phyloP scores from a whole-genome alignment of 441 rosid genomes.

The Kokia cookei region DNA sequence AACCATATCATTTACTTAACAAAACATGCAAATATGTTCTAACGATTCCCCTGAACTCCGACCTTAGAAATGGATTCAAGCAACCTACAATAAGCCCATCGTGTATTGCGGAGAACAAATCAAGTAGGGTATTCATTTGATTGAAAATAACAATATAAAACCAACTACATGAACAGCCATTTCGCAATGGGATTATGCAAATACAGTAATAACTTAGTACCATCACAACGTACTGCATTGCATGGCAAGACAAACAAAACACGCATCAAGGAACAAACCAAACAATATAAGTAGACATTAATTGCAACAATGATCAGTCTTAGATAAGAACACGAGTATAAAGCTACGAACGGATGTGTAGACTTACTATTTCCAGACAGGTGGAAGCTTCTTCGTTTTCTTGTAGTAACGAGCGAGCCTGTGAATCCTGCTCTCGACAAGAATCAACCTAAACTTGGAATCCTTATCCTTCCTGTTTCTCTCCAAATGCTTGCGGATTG shows the following conservation, averaged over 20 bases:
- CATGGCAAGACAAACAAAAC: not conserved
- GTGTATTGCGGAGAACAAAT: not conserved
- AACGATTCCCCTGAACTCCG: not conserved
- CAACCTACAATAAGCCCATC: not conserved
- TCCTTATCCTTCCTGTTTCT: conserved; percentile 74
- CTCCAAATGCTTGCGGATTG: conserved; percentile 65
- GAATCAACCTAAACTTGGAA: conserved; percentile 61
- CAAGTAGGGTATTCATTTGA: not conserved
- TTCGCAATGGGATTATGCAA: not conserved
- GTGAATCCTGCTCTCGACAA: conserved; percentile 74
- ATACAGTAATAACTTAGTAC: not conserved
- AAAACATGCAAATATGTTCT: not conserved
- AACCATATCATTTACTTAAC: not conserved
- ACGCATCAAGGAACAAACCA: not conserved
- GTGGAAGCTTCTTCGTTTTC: conserved; percentile 81
- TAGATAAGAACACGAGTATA: not conserved
- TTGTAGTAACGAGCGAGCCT: conserved; percentile 73
- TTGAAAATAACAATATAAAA: not conserved
- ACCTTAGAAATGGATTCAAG: not conserved
- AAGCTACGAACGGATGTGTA: not conserved
- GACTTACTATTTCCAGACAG: conserved; percentile 71
- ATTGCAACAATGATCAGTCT: not conserved
- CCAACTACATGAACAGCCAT: not conserved
- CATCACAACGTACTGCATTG: not conserved
- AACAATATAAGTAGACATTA: not conserved